Base-by-base conservation (phyloP, 2,329 filamentous ascomycete genomes). In the Fusarium setosum region DNA sequence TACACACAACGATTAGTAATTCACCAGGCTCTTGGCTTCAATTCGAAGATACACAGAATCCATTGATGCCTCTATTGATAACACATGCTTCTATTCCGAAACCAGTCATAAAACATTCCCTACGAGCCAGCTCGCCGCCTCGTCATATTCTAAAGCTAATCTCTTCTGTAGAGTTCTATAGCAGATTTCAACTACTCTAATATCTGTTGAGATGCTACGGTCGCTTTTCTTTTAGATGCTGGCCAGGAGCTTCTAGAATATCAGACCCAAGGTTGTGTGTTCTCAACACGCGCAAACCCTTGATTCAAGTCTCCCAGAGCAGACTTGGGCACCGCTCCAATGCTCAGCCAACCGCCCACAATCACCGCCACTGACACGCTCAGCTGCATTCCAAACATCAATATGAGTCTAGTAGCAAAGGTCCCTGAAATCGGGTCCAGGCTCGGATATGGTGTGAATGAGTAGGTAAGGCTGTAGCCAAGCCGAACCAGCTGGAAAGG, bases 401-500 rank as follows among this genome's bases (percentile, higher is more conserved):
- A 21, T 4, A 47, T 2, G 1, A 47, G 9, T 4, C 26, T 47
- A 5, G 42, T 32, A 32, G 42, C 42, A 32, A 47, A 47, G 20
- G 26, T 20, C 20, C 42, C 42, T 2, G 42, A 47, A 12, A 47
- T 32, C 1, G 42, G 42, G 20, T 47, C 42, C 3, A 47, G 21
- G 13, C 17, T 23, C 6, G 29, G 18, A n/a, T 47, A 47, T 2
- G 42, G 26, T 20, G 42, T 47, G 31, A 47, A 47, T 8, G 42
- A 24, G 18, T 61, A 61, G 9, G 58, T 64, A 17, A 61, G 20
- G 26, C 26, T 44, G 7, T 64, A 58, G 21, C 49, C 35, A 20
- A 64, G 34, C n/a, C 58, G 41, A 2, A 64, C 40, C 15, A 61
- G n/a, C 18, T 64, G 58, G 17, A 64, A 40, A 3, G 50, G 34